A percentile compares a stretch with the other conserved stretches of the same genome.
Evolutionary conservation across 116 monocot genomes (phyloP).

Genomic region (Papilionanthe hybrid): DNA sequence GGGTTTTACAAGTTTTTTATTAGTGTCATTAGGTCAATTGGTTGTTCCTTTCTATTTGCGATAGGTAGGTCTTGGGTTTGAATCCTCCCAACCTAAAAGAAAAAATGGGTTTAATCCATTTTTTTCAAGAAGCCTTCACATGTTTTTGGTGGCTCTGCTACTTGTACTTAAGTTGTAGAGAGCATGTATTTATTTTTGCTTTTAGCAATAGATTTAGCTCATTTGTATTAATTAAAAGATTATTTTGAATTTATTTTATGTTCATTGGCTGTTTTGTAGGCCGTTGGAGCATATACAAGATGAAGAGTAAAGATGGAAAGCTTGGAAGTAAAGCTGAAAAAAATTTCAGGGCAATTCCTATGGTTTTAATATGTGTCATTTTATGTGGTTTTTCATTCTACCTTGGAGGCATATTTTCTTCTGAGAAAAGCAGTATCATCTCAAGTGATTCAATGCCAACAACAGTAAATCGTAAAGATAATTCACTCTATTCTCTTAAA

Average conservation of each 20-base stretch:
- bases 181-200: neutral
- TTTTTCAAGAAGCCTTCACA: neutral
- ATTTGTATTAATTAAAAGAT: neutral
- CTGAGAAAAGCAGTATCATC: slow-evolving; percentile 46
- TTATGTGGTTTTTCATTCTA: slow-evolving; percentile 91
- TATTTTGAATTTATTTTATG: neutral
- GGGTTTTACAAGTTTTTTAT: too few species aligned
- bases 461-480: slow-evolving; percentile 23
- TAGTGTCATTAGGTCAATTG: too few species aligned
- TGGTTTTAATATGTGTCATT: slow-evolving; percentile 59
- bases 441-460: slow-evolving; percentile 16
- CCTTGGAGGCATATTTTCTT: slow-evolving; percentile 83
- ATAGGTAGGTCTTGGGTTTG: too few species aligned
- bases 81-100: neutral
- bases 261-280: slow-evolving; percentile 15
- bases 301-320: slow-evolving; percentile 60
- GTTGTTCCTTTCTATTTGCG: too few species aligned
- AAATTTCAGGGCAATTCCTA: slow-evolving; percentile 43
- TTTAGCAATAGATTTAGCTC: too few species aligned
- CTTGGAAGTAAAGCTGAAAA: slow-evolving; percentile 30
- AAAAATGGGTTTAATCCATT: neutral
- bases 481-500: slow-evolving; percentile 28
- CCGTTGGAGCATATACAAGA: slow-evolving; percentile 14
- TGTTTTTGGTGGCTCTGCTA: neutral
- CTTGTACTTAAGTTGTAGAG: neutral